Conservation (phyloP, 768 basidiomycete genomes). For the Lyophyllum semitale region DNA sequence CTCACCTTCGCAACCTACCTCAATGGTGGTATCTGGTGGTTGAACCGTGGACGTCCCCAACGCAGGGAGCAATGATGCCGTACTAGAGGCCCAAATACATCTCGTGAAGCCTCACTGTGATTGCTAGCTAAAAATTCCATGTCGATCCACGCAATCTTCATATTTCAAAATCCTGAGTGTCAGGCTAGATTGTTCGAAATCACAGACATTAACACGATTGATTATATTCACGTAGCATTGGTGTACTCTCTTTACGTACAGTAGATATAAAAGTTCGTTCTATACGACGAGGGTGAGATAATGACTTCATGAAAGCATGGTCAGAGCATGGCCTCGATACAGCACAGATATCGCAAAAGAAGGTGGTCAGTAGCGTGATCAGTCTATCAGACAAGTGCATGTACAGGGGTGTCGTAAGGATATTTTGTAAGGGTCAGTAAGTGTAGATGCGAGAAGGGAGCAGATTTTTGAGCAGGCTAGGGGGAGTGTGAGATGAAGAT, state of each 20-base stretch:
- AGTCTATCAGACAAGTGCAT: background rate
- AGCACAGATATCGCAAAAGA: background rate
- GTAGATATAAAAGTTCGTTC: background rate
- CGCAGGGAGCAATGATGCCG: slow-evolving; percentile 1
- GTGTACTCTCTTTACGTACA: background rate
- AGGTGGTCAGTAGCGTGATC: background rate
- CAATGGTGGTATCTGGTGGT: slow-evolving; percentile 64
- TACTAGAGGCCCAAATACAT: too few relatives aligned
- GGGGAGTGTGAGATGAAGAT: too few relatives aligned
- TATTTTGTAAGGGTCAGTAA: background rate
- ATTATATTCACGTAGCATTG: background rate
- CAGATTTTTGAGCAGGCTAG: background rate
- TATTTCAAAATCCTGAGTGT: too few relatives aligned
- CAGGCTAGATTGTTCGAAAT: too few relatives aligned
- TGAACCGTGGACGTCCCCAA: slow-evolving; percentile 35
- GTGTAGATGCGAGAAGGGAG: background rate
- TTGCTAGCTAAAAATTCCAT: too few relatives aligned
- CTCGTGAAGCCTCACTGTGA: too few relatives aligned
- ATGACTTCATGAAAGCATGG: background rate
- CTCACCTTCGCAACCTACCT: slow-evolving; percentile 67
- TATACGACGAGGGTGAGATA: background rate
- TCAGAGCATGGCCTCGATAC: background rate
- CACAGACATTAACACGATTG: too few relatives aligned
- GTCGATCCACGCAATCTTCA: too few relatives aligned
- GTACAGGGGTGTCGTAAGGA: background rate